phyloP scores from a whole-genome alignment of 352 stramenopile genomes.

The Phytophthora hybrid region DNA sequence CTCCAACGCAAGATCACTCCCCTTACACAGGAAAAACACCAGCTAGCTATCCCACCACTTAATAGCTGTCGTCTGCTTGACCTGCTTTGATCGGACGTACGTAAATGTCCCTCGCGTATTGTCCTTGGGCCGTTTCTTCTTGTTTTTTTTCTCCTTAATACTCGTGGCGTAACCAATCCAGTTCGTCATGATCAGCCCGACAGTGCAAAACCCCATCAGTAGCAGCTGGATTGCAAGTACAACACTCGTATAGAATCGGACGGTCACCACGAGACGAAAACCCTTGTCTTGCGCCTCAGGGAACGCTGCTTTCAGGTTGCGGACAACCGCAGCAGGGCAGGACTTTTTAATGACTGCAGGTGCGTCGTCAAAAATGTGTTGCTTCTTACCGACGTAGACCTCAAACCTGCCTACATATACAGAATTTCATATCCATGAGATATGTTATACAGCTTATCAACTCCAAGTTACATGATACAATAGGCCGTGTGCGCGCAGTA shows the following conservation, averaged over 20 bases:
- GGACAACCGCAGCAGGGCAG: conserved; percentile 7
- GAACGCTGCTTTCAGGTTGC: conserved; percentile 15
- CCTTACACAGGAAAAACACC: conserved; percentile 7
- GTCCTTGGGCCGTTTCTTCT: not conserved
- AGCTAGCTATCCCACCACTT: conserved; percentile 9
- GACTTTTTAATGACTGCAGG: too few species aligned
- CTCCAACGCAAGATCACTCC: conserved; percentile 4
- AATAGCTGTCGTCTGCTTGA: not conserved
- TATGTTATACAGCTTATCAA: not conserved
- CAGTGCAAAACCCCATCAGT: conserved; percentile 17
- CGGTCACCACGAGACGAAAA: conserved; percentile 5
- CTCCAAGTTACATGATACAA: not conserved
- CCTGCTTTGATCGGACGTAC: not conserved
- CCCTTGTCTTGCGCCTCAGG: conserved; percentile 6
- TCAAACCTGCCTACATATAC: not conserved
- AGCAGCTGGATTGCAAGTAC: conserved; percentile 8
- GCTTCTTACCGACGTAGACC: conserved; percentile 8
- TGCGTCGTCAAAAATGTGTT: too few species aligned
- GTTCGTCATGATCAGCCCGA: conserved; percentile 20
- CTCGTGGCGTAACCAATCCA: not conserved
- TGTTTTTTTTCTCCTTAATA: conserved; percentile 11
- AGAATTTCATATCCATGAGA: not conserved
- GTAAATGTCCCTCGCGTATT: conserved; percentile 10
- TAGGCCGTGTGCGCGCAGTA: not conserved
- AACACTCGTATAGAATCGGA: conserved; percentile 23